Base-by-base conservation (phyloP, 2,329 filamentous ascomycete species). In the Chalara sp. region DNA sequence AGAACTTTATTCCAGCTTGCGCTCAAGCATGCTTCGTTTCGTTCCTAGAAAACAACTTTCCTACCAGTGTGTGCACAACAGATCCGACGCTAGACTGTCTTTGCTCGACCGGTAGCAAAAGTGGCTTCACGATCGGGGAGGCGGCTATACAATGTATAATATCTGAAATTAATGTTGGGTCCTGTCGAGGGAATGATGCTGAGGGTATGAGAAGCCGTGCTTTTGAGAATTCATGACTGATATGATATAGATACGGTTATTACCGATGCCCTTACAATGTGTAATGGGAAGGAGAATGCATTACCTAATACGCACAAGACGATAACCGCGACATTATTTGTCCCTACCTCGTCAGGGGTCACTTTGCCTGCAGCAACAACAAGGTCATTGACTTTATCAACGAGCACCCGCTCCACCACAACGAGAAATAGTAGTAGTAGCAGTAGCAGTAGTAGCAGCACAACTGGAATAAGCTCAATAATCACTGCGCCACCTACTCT, bases 111-210 rank as follows among this genome's bases (percentile, higher is more conserved):
- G 71, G 72, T 33, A 83, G 83, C 6, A 68, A 65, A 10, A 76
- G 76, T 32, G 83, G 81, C 7, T 84, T 82, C 59, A 89, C 86
- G 1, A 61, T 89, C 45, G 85, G 84, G n/a, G 86, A 89, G 67
- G 85, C 76, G 8, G 83, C 81, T 5, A 67, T 88, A 55, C 78
- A 84, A 61, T 90, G 86, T 65, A 75, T 87, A 33, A 70, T 78
- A 6, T 78, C 78, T 6, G 76, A 79, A 61, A 68, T 63, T 50
- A 66, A 66, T 35, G 60, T 74, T 43, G 75, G 75, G 2, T 68
- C 67, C 11, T 90, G 86, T 64, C 65, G 69, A 5, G 68, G 71
- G 3, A 60, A 67, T 8, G 74, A 78, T 47, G 54, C 58, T n/a
- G 46, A 48, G 46, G 40, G 61, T 61, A 44, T 52, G 55, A 56